Conservation (phyloP, 1,284 basidiomycete species). For the Pterulicium gracile region DNA sequence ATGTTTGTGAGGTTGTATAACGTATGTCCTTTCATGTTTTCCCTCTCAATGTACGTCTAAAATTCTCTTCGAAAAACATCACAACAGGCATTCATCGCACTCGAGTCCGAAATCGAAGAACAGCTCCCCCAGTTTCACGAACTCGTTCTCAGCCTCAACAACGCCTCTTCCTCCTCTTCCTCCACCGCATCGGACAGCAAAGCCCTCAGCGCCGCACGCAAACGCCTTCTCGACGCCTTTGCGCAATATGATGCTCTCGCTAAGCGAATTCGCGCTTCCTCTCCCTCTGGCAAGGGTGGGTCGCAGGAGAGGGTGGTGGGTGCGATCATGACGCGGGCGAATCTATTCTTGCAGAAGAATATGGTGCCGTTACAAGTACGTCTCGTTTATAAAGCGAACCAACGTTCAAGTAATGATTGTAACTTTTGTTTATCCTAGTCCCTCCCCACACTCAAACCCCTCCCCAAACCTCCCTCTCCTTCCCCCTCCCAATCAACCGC, state of each 20-base stretch:
- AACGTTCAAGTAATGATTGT: too few species aligned
- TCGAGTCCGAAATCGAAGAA: constrained; percentile 57
- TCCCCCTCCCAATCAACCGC: constrained; percentile 9
- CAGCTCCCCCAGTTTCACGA: constrained; percentile 40
- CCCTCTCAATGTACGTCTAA: not conserved
- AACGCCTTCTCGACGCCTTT: constrained; percentile 75
- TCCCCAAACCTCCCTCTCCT: constrained; percentile 3
- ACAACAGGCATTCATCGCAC: constrained; percentile 49
- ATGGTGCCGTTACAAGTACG: constrained; percentile 74
- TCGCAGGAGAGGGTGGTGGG: constrained; percentile 79
- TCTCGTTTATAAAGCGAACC: too few species aligned
- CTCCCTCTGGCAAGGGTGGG: constrained; percentile 28
- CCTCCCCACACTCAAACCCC: not conserved
- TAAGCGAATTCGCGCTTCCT: constrained; percentile 68
- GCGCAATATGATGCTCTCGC: constrained; percentile 82
- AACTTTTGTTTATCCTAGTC: constrained; percentile 5
- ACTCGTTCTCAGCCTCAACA: constrained; percentile 30
- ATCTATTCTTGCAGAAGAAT: constrained; percentile 78
- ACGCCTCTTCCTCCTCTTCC: not conserved
- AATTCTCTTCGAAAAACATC: not conserved
- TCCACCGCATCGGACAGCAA: not conserved
- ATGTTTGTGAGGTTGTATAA: constrained; percentile 63
- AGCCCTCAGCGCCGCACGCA: constrained; percentile 53
- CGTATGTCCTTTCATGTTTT: constrained; percentile 23
- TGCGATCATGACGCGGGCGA: constrained; percentile 73